phyloP scores from a whole-genome alignment of 176 grass and related monocot species.

The Eragrostis nindensis region DNA sequence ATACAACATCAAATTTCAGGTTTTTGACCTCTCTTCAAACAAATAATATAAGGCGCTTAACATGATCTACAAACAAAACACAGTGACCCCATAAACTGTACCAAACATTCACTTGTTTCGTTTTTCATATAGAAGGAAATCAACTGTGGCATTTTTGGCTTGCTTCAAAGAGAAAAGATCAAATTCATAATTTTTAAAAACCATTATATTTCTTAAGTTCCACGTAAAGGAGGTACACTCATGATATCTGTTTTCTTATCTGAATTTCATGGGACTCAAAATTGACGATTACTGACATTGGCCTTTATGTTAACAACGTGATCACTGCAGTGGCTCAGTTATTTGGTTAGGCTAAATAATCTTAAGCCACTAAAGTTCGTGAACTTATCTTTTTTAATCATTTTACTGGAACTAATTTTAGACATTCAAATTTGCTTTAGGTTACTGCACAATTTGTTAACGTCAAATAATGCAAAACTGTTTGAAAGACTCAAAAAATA shows the following conservation, averaged over 20 bases:
- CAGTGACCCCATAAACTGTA: neutral
- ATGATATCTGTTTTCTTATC: neutral
- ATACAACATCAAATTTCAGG: neutral
- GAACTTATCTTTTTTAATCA: neutral
- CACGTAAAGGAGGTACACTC: neutral
- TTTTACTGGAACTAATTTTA: neutral
- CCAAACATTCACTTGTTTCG: neutral
- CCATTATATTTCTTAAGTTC: neutral
- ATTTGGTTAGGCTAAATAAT: neutral
- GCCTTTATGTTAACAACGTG: neutral
- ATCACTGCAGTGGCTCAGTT: neutral
- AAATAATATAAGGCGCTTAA: too few relatives aligned
- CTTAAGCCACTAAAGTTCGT: neutral
- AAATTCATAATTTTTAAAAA: neutral
- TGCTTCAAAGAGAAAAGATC: neutral
- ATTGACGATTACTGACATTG: neutral
- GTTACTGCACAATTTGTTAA: neutral
- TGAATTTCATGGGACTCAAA: neutral
- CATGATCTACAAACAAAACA: neutral
- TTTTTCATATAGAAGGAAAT: neutral
- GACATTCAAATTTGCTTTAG: conserved; percentile 6
- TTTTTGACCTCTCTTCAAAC: too few relatives aligned
- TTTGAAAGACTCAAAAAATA: too few relatives aligned
- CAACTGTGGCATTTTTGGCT: neutral
- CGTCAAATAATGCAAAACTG: too few relatives aligned